Conservation (phyloP, 371 early-diverging fungal species). For the Mucor indicus region DNA sequence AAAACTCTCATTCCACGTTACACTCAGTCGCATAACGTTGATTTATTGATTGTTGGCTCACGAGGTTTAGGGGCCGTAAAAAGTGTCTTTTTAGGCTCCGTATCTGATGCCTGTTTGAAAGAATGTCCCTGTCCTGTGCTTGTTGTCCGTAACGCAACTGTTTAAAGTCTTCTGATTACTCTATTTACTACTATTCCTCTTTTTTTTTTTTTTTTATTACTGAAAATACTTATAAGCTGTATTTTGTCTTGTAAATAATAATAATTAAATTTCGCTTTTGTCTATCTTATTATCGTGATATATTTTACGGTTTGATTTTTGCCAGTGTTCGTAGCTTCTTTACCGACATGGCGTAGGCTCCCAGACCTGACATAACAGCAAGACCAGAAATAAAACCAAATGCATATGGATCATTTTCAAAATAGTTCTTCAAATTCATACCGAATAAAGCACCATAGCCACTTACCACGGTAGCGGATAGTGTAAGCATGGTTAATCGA, state of each 20-base stretch:
- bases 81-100: constrained; percentile 50
- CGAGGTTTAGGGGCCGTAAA: constrained; percentile 48
- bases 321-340: constrained; percentile 31
- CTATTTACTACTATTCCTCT: too few relatives aligned
- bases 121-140: constrained; percentile 51
- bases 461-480: constrained; percentile 61
- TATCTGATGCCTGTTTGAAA: constrained; percentile 46
- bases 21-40: constrained; percentile 39
- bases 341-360: constrained; percentile 33
- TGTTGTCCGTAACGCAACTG: constrained; percentile 45
- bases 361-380: constrained; percentile 43
- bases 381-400: constrained; percentile 62
- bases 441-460: constrained; percentile 78
- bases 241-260: neutral
- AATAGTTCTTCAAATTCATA: constrained; percentile 80
- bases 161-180: too few relatives aligned
- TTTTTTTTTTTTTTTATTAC: neutral
- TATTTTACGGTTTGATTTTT: constrained; percentile 22
- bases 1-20: constrained; percentile 37
- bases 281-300: too few relatives aligned
- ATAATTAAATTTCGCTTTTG: neutral
- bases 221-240: neutral
- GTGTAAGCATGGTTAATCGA: constrained; percentile 73
- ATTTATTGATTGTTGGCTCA: constrained; percentile 48
- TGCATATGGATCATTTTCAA: constrained; percentile 69